Evolutionary conservation across 2,329 filamentous ascomycete genomes (phyloP), one percentile per base, ranked within the genome.

Genomic region (Coleophoma crateriformis): DNA sequence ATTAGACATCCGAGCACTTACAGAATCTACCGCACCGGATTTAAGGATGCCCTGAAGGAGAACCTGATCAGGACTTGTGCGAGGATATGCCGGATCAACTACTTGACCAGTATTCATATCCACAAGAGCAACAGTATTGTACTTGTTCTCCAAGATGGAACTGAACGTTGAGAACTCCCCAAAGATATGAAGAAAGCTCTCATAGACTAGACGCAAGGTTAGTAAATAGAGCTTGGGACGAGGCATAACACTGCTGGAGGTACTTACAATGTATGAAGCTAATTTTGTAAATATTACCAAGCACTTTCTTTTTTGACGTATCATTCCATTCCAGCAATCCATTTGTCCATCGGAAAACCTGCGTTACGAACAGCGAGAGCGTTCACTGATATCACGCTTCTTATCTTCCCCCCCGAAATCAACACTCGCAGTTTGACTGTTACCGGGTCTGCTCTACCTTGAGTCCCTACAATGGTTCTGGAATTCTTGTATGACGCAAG

Each of bases 381-480:
- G 12, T 46, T 47, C 22, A 46, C 47, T 22, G 41, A 44, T 7
- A 44, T 42, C 2, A 77, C 61, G 42, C 65, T 64, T 4, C 74
- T 76, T 15, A 77, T 66, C 40, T 67, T 64, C 1, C 72, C 71
- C 1, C 61, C 61, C 2, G 63, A 59, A 4, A 78, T 50, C 7
- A 76, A 60, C 17, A 71, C 61, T 50, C 68, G 72, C 7, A 75
- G 50, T 50, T 71, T 74, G 5, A 62, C 14, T 2, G 72, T 56
- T 0, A 68, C 55, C 3, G 71, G 72, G 43, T 62, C 62, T 38
- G 10, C 32, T 20, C 70, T 63, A 2, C 65, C 72, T 56, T 79
- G 75, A 11, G 77, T 51, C 1, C 74, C 75, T 3, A 77, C 65
- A 33, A 74, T 61, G 0, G 71, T 77, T 44, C 61, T 64, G 10